These are phyloP conservation scores for Pichia nakasei DNA, from an alignment of 805 yeast species.

Conservation along the genomic window DNA sequence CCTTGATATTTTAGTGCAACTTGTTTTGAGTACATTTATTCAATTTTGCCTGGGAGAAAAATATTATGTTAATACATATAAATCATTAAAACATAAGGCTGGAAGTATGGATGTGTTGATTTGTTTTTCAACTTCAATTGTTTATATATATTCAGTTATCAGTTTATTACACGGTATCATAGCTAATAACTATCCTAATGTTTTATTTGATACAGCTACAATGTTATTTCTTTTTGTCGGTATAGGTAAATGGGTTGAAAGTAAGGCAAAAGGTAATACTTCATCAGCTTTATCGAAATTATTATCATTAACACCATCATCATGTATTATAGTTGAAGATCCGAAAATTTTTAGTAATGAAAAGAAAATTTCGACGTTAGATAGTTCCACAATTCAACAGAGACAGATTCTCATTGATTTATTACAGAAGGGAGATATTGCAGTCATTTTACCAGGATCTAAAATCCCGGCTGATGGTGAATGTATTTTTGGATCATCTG, in stretches of 20 bases:
- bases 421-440: constrained; percentile 68
- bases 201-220: constrained; percentile 76
- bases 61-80: constrained; percentile 57
- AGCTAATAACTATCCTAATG: constrained; percentile 45
- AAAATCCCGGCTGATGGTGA: constrained; percentile 89
- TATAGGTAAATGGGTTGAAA: constrained; percentile 86
- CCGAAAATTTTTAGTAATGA: constrained; percentile 12
- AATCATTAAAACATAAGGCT: constrained; percentile 58
- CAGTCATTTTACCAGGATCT: constrained; percentile 75
- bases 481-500: constrained; percentile 69
- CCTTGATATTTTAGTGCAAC: constrained; percentile 53
- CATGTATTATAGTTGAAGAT: constrained; percentile 55
- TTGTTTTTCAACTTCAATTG: constrained; percentile 69
- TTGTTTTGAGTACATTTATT: constrained; percentile 48
- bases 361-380: constrained; percentile 4
- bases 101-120: constrained; percentile 92
- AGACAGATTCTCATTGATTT: constrained; percentile 61
- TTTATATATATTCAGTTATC: constrained; percentile 64
- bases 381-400: constrained; percentile 26
- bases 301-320: constrained; percentile 70
- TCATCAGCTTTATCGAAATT: constrained; percentile 79
- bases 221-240: constrained; percentile 82
- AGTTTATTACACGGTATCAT: constrained; percentile 44
- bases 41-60: constrained; percentile 59
- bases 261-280: constrained; percentile 88